Evolutionary conservation across 208 protist genomes (phyloP).

Genomic region (Leishmania martiniquensis): DNA sequence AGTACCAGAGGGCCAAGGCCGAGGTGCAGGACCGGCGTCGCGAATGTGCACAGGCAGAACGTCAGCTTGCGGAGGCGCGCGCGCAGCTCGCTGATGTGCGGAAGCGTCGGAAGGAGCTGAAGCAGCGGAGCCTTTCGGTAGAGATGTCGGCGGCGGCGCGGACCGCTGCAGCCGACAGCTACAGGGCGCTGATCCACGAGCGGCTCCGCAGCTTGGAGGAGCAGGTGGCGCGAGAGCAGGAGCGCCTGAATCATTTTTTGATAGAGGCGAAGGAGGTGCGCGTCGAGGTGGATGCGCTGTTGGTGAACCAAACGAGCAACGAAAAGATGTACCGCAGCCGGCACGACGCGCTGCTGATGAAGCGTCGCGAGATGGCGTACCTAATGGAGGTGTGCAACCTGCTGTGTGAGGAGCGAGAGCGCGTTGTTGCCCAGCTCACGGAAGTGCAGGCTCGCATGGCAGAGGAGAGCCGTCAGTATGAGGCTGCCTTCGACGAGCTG

Average conservation of each 20-base stretch:
- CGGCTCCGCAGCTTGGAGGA: constrained; percentile 90
- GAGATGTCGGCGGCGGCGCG: constrained; percentile 14
- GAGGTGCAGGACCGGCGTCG: constrained; percentile 42
- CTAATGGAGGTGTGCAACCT: constrained; percentile 93
- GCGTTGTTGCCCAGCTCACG: constrained; percentile 43
- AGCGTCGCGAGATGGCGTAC: constrained; percentile 92
- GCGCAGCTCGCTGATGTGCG: constrained; percentile 40
- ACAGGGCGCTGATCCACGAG: constrained; percentile 41
- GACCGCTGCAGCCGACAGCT: constrained; percentile 10
- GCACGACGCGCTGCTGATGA: constrained; percentile 85
- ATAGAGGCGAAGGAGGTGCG: constrained; percentile 80
- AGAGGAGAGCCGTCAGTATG: constrained; percentile 62
- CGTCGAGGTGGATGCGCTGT: constrained; percentile 86
- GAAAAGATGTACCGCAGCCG: constrained; percentile 85
- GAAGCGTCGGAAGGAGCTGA: constrained; percentile 11
- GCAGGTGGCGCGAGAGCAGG: constrained; percentile 81
- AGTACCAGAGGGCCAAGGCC: constrained; percentile 52
- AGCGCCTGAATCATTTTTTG: constrained; percentile 85
- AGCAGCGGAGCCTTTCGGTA: neutral
- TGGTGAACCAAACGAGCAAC: constrained; percentile 86
- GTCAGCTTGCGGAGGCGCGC: constrained; percentile 32
- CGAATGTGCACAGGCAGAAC: constrained; percentile 54
- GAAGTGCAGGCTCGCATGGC: constrained; percentile 43
- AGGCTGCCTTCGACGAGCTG: constrained; percentile 74
- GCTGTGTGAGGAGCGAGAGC: constrained; percentile 84